These are phyloP conservation scores for Coemansia sp. DNA, from an alignment of 192 early-diverging fungal genomes.

Conservation along the genomic window DNA sequence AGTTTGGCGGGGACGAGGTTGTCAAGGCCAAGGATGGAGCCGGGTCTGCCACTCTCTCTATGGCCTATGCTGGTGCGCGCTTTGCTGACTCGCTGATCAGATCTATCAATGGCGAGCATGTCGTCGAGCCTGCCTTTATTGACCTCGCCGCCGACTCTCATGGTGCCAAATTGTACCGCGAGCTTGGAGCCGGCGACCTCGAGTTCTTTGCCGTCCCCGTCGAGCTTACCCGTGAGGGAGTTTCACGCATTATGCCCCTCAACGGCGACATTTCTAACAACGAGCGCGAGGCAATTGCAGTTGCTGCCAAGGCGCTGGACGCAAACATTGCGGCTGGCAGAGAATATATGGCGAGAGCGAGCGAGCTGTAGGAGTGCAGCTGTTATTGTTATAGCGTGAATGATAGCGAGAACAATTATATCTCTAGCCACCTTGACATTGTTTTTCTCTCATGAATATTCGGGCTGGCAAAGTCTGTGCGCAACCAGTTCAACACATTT, in stretches of 20 bases:
- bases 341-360: conserved; percentile 10
- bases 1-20: conserved; percentile 99
- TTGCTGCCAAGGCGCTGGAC: conserved; percentile 79
- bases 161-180: conserved; percentile 48
- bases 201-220: conserved; percentile 74
- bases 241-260: conserved; percentile 81
- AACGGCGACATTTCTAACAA: conserved; percentile 57
- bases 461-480: background rate
- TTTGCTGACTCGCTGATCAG: conserved; percentile 88
- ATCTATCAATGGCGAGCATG: conserved; percentile 68
- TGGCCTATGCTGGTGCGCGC: conserved; percentile 86
- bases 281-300: conserved; percentile 75
- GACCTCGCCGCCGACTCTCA: conserved; percentile 52
- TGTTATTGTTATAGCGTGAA: too few species aligned
- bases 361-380: background rate
- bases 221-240: conserved; percentile 72
- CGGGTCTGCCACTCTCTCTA: conserved; percentile 85
- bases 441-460: too few species aligned
- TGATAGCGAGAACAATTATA: too few species aligned
- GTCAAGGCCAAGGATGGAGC: conserved; percentile 99
- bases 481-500: background rate
- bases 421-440: too few species aligned
- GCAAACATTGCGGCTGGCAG: conserved; percentile 88
- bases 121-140: conserved; percentile 89
- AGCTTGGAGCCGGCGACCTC: conserved; percentile 56